phyloP scores from a whole-genome alignment of 768 basidiomycete species.

The Trametes villosa region DNA sequence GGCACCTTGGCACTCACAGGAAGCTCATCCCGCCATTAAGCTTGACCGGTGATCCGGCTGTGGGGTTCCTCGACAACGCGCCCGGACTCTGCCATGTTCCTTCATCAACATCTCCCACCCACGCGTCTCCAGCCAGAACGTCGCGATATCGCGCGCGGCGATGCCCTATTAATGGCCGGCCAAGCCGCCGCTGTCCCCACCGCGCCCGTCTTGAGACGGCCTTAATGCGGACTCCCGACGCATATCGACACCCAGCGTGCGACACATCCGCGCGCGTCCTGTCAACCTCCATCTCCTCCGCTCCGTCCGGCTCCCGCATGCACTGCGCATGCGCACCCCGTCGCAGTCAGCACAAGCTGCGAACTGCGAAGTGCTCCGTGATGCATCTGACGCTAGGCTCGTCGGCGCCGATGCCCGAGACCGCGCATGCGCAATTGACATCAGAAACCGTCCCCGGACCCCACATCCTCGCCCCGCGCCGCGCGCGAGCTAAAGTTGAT shows the following conservation, averaged over 20 bases:
- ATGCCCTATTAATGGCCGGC: neutral
- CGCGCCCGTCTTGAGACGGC: neutral
- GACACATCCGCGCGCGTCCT: neutral
- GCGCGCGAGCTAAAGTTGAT: too few species aligned
- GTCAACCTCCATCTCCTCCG: neutral
- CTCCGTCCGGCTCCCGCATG: neutral
- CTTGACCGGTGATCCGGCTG: constrained; percentile 1
- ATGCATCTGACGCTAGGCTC: neutral
- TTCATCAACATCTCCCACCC: constrained; percentile 17
- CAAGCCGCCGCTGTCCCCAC: neutral
- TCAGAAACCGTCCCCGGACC: neutral
- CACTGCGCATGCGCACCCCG: too few species aligned
- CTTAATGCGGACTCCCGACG: constrained; percentile 10
- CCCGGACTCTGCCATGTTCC: neutral
- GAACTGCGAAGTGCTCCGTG: neutral
- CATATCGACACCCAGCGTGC: neutral
- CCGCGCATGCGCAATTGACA: neutral
- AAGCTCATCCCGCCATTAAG: neutral
- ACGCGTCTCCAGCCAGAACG: neutral
- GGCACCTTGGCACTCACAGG: neutral
- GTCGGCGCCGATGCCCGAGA: constrained; percentile 10
- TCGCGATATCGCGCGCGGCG: neutral
- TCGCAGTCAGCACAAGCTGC: too few species aligned
- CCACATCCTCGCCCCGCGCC: neutral
- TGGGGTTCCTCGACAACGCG: neutral